Conservation (phyloP, 495 filamentous ascomycete genomes). For the Hypoxylon subgilvum region DNA sequence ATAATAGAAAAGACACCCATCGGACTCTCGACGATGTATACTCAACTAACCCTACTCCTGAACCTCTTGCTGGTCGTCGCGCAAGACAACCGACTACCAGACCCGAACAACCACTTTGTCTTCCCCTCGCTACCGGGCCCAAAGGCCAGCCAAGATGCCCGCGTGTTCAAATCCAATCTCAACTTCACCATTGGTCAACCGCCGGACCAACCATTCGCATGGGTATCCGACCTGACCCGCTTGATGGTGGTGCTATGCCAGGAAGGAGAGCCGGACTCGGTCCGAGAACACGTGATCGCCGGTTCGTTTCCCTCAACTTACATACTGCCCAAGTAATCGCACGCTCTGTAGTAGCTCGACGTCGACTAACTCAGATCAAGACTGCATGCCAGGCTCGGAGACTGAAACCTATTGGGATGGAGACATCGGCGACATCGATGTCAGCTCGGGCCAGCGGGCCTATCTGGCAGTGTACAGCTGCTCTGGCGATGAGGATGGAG, state of each 20-base stretch:
- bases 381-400: conserved; percentile 1
- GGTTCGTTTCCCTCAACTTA: background rate
- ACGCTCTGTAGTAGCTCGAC: background rate
- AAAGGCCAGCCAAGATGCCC: conserved; percentile 15
- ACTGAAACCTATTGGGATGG: conserved; percentile 23
- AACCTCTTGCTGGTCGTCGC: conserved; percentile 5
- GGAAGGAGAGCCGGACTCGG: conserved; percentile 12
- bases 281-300: conserved; percentile 1
- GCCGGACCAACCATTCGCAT: conserved; percentile 22
- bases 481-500: background rate
- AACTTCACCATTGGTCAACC: conserved; percentile 12
- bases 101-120: conserved; percentile 24
- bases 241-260: conserved; percentile 12
- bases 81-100: conserved; percentile 17
- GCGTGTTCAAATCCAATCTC: conserved; percentile 12
- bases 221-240: conserved; percentile 20
- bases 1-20: too few species aligned
- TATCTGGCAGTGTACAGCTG: conserved; percentile 22
- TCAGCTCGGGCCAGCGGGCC: conserved; percentile 17
- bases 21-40: too few species aligned
- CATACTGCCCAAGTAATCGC: too few species aligned
- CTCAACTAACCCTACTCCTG: background rate
- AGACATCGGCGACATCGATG: conserved; percentile 14
- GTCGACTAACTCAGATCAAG: conserved; percentile 1
- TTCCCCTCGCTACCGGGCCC: conserved; percentile 18